Base-by-base conservation (phyloP, 2,329 filamentous ascomycete species). In the Colletotrichum limetticola region DNA sequence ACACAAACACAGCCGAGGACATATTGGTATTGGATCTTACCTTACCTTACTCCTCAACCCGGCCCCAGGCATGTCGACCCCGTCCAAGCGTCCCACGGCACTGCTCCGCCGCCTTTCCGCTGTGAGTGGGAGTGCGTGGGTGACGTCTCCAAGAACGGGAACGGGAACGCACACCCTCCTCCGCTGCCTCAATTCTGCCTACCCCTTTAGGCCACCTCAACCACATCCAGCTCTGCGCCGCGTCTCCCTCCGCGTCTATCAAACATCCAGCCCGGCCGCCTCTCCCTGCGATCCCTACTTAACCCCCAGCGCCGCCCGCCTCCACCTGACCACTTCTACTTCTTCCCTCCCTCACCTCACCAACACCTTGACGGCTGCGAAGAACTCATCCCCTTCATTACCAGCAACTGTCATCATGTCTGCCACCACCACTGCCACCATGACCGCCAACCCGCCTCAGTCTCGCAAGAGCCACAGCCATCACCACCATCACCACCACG, bases 401-500 rank as follows among this genome's bases (percentile, higher is more conserved):
- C 58, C 64, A 71, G 53, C 64, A 74, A 35, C 58, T 8, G 66
- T 61, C 58, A 67, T 83, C 83, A 74, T 80, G 84, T 76, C 81
- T 79, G 58, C 81, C 82, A 79, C 79, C 83, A 60, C 78, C 78
- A 72, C 75, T 73, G 74, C 78, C 75, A 76, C 64, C 74, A 76
- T 42, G 67, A 71, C 67, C 76, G 79, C 74, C 65, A 72, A 60
- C 22, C 16, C 53, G 26, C 80, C 81, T n/a, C 88, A 90, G 78
- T 84, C 82, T 28, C 68, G 71, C 42, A 82, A 87, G 76, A 81
- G 81, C 75, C 88, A 91, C 75, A 83, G 88, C 77, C 82, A 81
- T 75, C 88, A 91, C 69, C 71, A 73, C 70, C 77, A 79, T 77
- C 85, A 93, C 78, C 91, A 94, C 81, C 93, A 96, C 79, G 92